Evolutionary conservation across 805 yeast species (phyloP).

Genomic region (Teunomyces funiuensis): DNA sequence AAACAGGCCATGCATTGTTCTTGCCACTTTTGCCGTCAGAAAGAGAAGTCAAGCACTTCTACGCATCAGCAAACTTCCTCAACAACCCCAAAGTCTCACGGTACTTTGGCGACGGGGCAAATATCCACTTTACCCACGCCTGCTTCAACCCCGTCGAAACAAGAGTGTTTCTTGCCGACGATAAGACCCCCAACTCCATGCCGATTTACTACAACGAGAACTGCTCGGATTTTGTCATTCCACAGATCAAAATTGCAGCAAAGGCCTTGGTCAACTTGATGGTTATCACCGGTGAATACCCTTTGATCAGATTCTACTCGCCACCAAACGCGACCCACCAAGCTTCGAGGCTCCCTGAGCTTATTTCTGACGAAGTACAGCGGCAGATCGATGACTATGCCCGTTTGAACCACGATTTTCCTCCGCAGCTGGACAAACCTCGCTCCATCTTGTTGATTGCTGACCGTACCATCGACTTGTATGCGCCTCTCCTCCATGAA

Average conservation of each 20-base stretch:
- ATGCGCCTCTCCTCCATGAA: constrained; percentile 85
- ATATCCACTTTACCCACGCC: constrained; percentile 28
- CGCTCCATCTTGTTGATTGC: constrained; percentile 72
- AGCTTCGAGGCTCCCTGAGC: constrained; percentile 60
- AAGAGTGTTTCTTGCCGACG: constrained; percentile 68
- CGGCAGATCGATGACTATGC: constrained; percentile 71
- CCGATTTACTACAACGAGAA: constrained; percentile 69
- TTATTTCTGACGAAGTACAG: constrained; percentile 75
- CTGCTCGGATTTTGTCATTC: constrained; percentile 60
- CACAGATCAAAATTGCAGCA: constrained; percentile 60
- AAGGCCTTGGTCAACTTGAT: constrained; percentile 68
- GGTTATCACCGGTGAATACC: constrained; percentile 82
- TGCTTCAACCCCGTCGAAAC: constrained; percentile 66
- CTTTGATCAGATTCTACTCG: constrained; percentile 73
- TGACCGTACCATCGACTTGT: constrained; percentile 81
- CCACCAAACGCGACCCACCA: constrained; percentile 49
- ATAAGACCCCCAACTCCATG: constrained; percentile 51
- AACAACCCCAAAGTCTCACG: constrained; percentile 28
- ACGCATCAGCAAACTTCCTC: constrained; percentile 23
- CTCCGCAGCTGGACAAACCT: constrained; percentile 53
- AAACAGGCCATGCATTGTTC: constrained; percentile 69
- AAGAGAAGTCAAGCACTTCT: constrained; percentile 18
- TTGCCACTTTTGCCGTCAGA: constrained; percentile 43
- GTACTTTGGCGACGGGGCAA: constrained; percentile 32
- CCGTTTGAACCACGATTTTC: constrained; percentile 61